Evolutionary conservation across 495 filamentous ascomycete species (phyloP).

Genomic region (Aspergillus biplanus): DNA sequence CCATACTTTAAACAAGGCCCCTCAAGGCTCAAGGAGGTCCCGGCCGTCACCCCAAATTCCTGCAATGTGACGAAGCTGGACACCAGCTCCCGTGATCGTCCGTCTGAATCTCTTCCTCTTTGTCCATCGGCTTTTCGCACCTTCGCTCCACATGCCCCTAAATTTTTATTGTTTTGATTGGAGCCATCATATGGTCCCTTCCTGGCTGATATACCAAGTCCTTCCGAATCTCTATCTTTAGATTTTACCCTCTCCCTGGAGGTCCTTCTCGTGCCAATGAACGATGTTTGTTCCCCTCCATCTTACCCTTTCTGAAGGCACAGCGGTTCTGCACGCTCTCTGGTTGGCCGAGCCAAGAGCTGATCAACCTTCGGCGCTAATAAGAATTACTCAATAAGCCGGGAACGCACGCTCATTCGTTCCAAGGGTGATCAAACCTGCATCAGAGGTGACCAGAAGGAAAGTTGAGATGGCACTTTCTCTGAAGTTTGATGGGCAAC

Average conservation of each 20-base stretch:
- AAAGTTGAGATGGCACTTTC: slow-evolving; percentile 15
- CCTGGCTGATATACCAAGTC: no score
- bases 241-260: neutral
- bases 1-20: no score
- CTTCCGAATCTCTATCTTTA: slow-evolving; percentile 14
- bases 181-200: no score
- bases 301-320: slow-evolving; percentile 5
- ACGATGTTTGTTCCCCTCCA: neutral
- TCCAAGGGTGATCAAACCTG: slow-evolving; percentile 39
- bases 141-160: no score
- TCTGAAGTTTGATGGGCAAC: slow-evolving; percentile 20
- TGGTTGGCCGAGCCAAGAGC: slow-evolving; percentile 37
- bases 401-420: slow-evolving; percentile 20
- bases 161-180: no score
- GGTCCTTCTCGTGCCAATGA: neutral
- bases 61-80: no score
- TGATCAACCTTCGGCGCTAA: slow-evolving; percentile 44
- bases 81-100: no score
- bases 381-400: slow-evolving; percentile 16
- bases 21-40: no score
- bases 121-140: no score
- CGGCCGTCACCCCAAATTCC: no score
- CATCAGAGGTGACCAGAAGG: slow-evolving; percentile 30
- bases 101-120: no score
- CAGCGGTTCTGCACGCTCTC: slow-evolving; percentile 36